Percentiles rank a stretch among this genome's conserved stretches.
phyloP scores from a whole-genome alignment of 1,284 basidiomycete species.

The Takashimella tepidaria region DNA sequence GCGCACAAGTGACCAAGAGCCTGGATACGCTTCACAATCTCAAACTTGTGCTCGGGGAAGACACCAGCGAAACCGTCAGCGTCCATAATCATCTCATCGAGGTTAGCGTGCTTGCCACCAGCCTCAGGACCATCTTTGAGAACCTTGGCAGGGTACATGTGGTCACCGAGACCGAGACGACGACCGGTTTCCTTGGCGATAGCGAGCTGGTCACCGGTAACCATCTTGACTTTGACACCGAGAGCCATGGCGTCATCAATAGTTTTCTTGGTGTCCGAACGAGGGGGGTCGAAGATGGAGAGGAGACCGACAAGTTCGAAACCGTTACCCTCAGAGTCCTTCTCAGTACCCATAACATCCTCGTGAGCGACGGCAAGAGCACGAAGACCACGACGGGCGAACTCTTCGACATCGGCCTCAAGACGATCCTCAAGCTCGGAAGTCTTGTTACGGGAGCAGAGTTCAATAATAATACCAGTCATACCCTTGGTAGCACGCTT shows the following conservation, averaged over 20 bases:
- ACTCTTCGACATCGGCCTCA: slow-evolving; percentile 93
- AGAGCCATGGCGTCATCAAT: slow-evolving; percentile 94
- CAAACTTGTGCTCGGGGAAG: slow-evolving; percentile 95
- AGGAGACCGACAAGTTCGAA: slow-evolving; percentile 97
- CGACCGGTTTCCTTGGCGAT: slow-evolving; percentile 99
- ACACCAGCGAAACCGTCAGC: slow-evolving; percentile 75
- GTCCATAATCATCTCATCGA: slow-evolving; percentile 82
- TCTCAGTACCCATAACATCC: slow-evolving; percentile 69
- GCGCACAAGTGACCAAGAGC: slow-evolving; percentile 80
- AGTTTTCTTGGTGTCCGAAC: slow-evolving; percentile 97
- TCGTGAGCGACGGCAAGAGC: slow-evolving; percentile 94
- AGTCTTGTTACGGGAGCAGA: slow-evolving; percentile 96
- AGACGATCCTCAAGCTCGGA: slow-evolving; percentile 83
- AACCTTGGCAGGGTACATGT: slow-evolving; percentile 95
- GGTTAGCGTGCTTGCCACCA: slow-evolving; percentile 65
- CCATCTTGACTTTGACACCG: slow-evolving; percentile 99
- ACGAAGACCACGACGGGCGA: slow-evolving; percentile 91
- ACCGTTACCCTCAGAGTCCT: slow-evolving; percentile 65
- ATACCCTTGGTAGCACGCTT: slow-evolving; percentile 99
- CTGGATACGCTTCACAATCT: slow-evolving; percentile 89
- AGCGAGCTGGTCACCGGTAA: slow-evolving; percentile 97
- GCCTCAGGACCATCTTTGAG: slow-evolving; percentile 84
- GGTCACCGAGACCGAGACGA: slow-evolving; percentile 90
- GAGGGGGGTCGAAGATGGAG: slow-evolving; percentile 96
- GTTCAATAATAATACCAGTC: slow-evolving; percentile 93